A percentile compares a stretch with the other conserved stretches of the same genome.
These are phyloP conservation scores for Globisporangium spinosum DNA, from an alignment of 352 stramenopile genomes.

Conservation along the genomic window DNA sequence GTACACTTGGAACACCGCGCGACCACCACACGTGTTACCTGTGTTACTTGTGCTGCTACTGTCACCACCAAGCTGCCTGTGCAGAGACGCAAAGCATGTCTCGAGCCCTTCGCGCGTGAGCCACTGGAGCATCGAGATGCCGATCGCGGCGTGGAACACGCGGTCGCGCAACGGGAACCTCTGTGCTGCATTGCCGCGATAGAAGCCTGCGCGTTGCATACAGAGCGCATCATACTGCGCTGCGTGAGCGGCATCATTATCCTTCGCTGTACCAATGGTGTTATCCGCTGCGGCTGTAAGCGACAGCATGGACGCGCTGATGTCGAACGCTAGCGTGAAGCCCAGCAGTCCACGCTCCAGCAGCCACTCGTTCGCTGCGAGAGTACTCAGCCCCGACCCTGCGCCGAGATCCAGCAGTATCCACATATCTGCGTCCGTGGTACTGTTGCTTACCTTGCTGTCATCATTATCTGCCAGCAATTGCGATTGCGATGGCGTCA, in stretches of 20 bases:
- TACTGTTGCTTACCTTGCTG: not conserved
- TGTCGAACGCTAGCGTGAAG: conserved; percentile 67
- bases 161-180: conserved; percentile 45
- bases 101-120: conserved; percentile 51
- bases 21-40: not conserved
- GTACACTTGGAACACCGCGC: conserved; percentile 74
- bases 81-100: conserved; percentile 56
- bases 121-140: conserved; percentile 86
- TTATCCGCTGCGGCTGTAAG: conserved; percentile 21
- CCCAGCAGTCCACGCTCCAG: conserved; percentile 23
- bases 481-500: not conserved
- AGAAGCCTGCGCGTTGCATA: conserved; percentile 38
- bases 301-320: conserved; percentile 73
- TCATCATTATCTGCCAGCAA: not conserved
- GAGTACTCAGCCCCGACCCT: conserved; percentile 66
- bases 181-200: conserved; percentile 64
- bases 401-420: conserved; percentile 66
- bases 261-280: not conserved
- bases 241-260: not conserved
- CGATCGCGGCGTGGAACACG: conserved; percentile 48
- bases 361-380: conserved; percentile 51
- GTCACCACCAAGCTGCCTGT: conserved; percentile 21
- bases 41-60: not conserved
- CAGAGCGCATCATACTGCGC: not conserved
- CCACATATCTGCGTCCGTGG: conserved; percentile 15